phyloP scores from a whole-genome alignment of 225 moss, liverwort and hornwort species.

The Marchantia polymorpha region DNA sequence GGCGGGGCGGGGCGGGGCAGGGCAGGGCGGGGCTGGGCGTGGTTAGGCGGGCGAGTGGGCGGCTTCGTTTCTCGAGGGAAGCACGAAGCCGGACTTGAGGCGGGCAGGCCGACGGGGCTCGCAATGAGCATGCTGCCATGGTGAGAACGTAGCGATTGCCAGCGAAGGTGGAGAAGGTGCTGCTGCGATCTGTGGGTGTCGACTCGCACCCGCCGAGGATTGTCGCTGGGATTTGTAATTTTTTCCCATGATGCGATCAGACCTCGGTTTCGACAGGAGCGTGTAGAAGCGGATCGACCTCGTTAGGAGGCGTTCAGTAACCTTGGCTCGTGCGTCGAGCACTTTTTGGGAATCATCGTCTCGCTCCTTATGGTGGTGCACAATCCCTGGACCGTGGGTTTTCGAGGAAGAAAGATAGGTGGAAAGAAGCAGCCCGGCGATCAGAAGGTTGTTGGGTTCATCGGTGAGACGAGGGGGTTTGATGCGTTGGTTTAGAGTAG shows the following conservation, averaged over 20 bases:
- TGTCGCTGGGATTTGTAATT: neutral
- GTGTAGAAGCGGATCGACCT: neutral
- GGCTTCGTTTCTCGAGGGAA: neutral
- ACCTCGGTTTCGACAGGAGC: neutral
- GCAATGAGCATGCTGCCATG: neutral
- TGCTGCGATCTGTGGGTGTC: neutral
- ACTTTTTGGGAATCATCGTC: too few species aligned
- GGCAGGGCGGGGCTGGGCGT: neutral
- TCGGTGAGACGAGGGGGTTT: constrained; percentile 1
- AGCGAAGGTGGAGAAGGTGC: neutral
- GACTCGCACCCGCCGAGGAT: neutral
- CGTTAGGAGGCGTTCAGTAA: too few species aligned
- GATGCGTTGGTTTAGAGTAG: constrained; percentile 3
- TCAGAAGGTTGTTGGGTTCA: neutral
- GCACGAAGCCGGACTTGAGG: neutral
- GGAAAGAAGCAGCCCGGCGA: neutral
- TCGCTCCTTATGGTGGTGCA: neutral
- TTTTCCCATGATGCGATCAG: neutral
- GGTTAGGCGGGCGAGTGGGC: too few species aligned
- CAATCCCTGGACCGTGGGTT: neutral
- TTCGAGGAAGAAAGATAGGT: neutral
- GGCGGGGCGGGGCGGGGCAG: neutral
- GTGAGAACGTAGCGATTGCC: neutral
- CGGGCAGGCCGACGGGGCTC: neutral
- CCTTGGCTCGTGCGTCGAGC: neutral